Percentiles rank a stretch among this genome's conserved stretches.
Conservation (phyloP, 257 asterid species). For the Rauvolfia tetraphylla region DNA sequence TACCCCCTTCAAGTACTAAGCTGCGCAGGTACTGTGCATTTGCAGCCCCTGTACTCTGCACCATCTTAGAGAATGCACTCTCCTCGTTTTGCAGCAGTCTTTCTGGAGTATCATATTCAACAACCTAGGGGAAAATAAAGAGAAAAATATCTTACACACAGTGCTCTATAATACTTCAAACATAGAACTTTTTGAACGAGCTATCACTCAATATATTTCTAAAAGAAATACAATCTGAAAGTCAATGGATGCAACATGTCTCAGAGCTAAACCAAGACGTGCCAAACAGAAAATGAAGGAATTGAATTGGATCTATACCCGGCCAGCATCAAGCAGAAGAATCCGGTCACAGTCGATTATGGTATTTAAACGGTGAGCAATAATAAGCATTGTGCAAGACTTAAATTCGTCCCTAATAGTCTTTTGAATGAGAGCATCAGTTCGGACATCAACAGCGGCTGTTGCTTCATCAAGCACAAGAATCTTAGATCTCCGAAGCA, state of each 20-base stretch:
- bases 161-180: neutral
- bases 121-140: slow-evolving; percentile 3
- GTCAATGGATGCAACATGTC: neutral
- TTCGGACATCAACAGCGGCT: slow-evolving; percentile 81
- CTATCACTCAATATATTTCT: neutral
- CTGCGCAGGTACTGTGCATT: slow-evolving; percentile 68
- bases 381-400: slow-evolving; percentile 77
- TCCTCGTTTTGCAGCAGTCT: slow-evolving; percentile 48
- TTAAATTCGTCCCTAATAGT: slow-evolving; percentile 75
- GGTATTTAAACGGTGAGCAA: slow-evolving; percentile 82
- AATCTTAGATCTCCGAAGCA: slow-evolving; percentile 72
- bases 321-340: slow-evolving; percentile 67
- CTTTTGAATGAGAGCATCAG: slow-evolving; percentile 81
- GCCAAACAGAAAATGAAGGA: neutral
- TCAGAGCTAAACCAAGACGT: neutral
- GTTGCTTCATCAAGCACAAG: slow-evolving; percentile 93
- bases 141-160: neutral
- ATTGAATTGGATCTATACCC: slow-evolving; percentile 33
- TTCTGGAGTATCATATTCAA: slow-evolving; percentile 21
- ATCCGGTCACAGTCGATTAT: slow-evolving; percentile 66
- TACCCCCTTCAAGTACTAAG: slow-evolving; percentile 42
- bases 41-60: slow-evolving; percentile 77
- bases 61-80: slow-evolving; percentile 65
- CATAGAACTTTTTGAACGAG: neutral
- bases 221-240: neutral